Evolutionary conservation across 140 eudicot species (phyloP), one percentile per base, ranked within the genome.

Genomic region (Ambrosia hybrid): DNA sequence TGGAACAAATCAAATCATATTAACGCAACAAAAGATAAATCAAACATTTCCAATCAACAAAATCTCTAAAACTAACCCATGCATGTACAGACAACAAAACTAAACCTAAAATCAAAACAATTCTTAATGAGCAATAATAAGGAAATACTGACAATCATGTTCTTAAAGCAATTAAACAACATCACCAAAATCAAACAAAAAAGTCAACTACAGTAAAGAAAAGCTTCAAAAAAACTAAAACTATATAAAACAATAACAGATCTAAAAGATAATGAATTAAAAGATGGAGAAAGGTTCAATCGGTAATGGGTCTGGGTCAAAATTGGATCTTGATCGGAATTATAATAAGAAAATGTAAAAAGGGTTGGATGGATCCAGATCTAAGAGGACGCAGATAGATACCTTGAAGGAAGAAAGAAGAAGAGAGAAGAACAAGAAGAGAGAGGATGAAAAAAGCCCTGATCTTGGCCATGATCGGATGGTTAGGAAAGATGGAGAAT

Each of bases 391-490:
- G 57, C 4, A 57, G 43, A 65, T 43, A 83, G 43, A 61, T 43
- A 88, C 96, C 89, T 74, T 81, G 92, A 38, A 88, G 84, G 70
- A 88, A 82, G 36, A 89, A 82, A 16, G 96, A 75, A 34, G 96
- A 86, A 53, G 84, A 71, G 51, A 80, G 75, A n/a, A 88, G 69
- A 21, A n/a, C n/a, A 36, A 88, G 78, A 57, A 88, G 79, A 51
- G 91, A 34, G 57, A 88, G 49, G 67, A 86, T 17, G 70, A 79
- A 59, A 43, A 79, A 77, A 72, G 78, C 81, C 87, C 86, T 81
- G 73, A 77, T 81, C 38, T 75, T 61, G 70, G 69, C 65, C 80
- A 74, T 70, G 75, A 34, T 58, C 73, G 38, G 45, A 26, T 43
- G 73, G n/a, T 51, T 41, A 53, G 9, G 26, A 60, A 62, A 55